A percentile compares a stretch with the other conserved stretches of the same genome.
These are phyloP conservation scores for Madurella fahalii DNA, from an alignment of 2,329 filamentous ascomycete species.

Conservation along the genomic window DNA sequence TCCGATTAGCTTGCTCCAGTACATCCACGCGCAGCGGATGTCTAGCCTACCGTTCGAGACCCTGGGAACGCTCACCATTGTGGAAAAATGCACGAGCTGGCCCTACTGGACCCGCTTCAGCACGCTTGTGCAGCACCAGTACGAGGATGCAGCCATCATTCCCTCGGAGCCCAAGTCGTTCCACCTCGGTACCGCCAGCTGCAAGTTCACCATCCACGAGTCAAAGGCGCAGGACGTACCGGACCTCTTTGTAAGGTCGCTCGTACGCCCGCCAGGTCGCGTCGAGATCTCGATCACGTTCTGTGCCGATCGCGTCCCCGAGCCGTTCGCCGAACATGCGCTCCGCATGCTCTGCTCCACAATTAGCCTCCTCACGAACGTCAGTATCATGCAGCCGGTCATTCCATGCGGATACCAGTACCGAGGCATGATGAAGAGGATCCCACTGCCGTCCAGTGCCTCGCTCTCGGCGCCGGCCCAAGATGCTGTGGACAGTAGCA, in stretches of 20 bases:
- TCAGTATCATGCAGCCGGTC: constrained; percentile 44
- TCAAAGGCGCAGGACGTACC: constrained; percentile 39
- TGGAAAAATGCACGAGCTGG: constrained; percentile 52
- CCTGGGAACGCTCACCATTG: constrained; percentile 48
- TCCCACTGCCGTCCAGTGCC: constrained; percentile 37
- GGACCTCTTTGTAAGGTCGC: constrained; percentile 45
- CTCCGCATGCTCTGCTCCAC: constrained; percentile 44
- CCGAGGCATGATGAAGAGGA: constrained; percentile 35
- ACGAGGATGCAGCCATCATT: constrained; percentile 36
- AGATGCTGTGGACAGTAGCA: constrained; percentile 16
- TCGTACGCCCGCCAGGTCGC: constrained; percentile 33
- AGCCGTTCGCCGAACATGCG: constrained; percentile 41
- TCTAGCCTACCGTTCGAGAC: constrained; percentile 47
- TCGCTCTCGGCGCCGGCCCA: constrained; percentile 4
- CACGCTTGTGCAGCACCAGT: constrained; percentile 50
- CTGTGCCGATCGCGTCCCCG: constrained; percentile 41
- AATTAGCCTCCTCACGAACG: constrained; percentile 43
- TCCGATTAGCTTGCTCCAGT: constrained; percentile 46
- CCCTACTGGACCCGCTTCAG: constrained; percentile 51
- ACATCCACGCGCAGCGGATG: constrained; percentile 47
- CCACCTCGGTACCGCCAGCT: constrained; percentile 43
- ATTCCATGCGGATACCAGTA: constrained; percentile 42
- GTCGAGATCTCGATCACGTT: constrained; percentile 44
- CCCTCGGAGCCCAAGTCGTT: constrained; percentile 36
- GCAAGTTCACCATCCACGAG: constrained; percentile 42